Conservation (phyloP, 169 alveolate genomes). For the Plasmodium falciparum region DNA sequence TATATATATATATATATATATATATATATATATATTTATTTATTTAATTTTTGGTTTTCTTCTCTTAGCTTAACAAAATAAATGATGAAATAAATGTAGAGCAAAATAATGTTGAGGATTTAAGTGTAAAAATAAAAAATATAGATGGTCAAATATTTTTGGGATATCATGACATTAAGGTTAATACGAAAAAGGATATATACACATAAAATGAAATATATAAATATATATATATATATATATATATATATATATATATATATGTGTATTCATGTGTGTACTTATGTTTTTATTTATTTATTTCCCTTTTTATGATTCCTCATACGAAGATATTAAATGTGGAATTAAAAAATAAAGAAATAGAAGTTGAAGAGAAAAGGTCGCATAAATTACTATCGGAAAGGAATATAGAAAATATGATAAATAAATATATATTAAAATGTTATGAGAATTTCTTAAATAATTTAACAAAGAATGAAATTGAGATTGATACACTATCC, state of each 20-base stretch:
- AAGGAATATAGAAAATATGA: slow-evolving; percentile 49
- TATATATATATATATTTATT: not conserved
- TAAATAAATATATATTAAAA: slow-evolving; percentile 58
- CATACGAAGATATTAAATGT: slow-evolving; percentile 34
- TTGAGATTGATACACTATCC: slow-evolving; percentile 12
- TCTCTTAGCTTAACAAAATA: slow-evolving; percentile 26
- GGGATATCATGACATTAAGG: slow-evolving; percentile 72
- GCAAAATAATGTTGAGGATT: slow-evolving; percentile 45
- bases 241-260: too few species aligned
- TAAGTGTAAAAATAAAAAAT: slow-evolving; percentile 25
- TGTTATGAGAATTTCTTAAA: slow-evolving; percentile 49
- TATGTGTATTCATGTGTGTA: too few species aligned
- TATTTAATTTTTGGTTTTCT: not conserved
- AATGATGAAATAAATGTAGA: slow-evolving; percentile 21
- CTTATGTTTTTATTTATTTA: too few species aligned
- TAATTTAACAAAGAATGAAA: slow-evolving; percentile 33
- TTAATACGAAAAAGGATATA: not conserved
- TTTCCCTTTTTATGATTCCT: not conserved
- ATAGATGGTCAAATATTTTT: slow-evolving; percentile 45
- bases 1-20: too few species aligned
- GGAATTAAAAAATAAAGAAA: slow-evolving; percentile 67
- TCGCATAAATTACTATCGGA: slow-evolving; percentile 27
- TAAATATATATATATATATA: too few species aligned
- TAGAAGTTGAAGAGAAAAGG: slow-evolving; percentile 53
- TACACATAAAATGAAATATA: too few species aligned